Conservation (phyloP, 176 grass and related monocot species). For the Carex pumila region DNA sequence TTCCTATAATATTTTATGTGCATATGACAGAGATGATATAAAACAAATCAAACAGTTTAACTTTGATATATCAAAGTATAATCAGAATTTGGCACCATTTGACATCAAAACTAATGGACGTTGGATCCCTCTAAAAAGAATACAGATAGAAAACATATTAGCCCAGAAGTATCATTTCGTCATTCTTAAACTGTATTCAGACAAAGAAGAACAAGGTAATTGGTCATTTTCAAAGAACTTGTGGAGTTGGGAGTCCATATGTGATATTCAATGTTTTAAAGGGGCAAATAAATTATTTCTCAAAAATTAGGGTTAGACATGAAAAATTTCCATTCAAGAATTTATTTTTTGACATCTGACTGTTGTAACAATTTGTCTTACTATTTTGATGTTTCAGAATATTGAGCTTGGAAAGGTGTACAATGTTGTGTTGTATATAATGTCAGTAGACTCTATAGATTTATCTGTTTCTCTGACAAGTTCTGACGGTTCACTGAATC, state of each 20-base stretch:
- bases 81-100: neutral
- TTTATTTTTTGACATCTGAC: neutral
- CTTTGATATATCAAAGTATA: neutral
- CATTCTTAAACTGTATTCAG: neutral
- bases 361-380: slow-evolving; percentile 3
- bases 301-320: neutral
- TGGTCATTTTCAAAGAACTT: neutral
- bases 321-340: neutral
- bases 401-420: slow-evolving; percentile 56
- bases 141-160: neutral
- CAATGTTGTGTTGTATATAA: slow-evolving; percentile 68
- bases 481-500: slow-evolving; percentile 61
- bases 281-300: neutral
- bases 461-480: slow-evolving; percentile 67
- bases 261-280: neutral
- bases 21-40: neutral
- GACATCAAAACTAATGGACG: neutral
- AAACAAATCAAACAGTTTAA: neutral
- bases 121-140: neutral
- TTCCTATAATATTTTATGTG: neutral
- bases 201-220: neutral
- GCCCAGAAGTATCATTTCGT: neutral
- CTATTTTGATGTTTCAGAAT: slow-evolving; percentile 43
- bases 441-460: slow-evolving; percentile 45
- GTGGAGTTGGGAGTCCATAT: neutral